Percentiles rank a stretch among this genome's conserved stretches.
phyloP scores from a whole-genome alignment of 805 yeast species.

The Millerozyma miso region DNA sequence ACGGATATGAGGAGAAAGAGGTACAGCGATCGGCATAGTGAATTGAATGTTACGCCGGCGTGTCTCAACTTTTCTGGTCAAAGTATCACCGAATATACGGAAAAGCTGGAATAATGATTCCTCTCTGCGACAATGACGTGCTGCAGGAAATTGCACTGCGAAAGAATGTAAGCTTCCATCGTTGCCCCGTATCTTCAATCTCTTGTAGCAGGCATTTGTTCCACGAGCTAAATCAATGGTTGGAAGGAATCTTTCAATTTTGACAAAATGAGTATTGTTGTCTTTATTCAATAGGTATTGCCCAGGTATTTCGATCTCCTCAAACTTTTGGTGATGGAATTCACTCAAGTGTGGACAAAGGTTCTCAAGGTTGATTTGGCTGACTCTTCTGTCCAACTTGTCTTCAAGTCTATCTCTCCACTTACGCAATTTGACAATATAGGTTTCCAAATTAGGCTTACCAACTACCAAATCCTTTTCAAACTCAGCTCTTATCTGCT shows the following conservation, averaged over 20 bases:
- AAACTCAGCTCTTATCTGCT: constrained; percentile 82
- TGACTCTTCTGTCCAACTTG: constrained; percentile 79
- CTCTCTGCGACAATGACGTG: constrained; percentile 94
- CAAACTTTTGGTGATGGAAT: constrained; percentile 97
- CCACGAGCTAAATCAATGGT: constrained; percentile 86
- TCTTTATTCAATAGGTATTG: constrained; percentile 89
- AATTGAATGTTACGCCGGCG: constrained; percentile 81
- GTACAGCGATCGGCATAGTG: constrained; percentile 87
- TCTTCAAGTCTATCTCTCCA: constrained; percentile 95
- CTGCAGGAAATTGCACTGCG: constrained; percentile 97
- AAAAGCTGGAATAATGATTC: constrained; percentile 90
- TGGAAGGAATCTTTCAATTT: constrained; percentile 90
- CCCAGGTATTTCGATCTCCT: constrained; percentile 96
- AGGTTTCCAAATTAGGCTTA: constrained; percentile 84
- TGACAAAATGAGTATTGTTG: constrained; percentile 82
- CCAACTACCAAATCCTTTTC: constrained; percentile 84
- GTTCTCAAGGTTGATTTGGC: constrained; percentile 77
- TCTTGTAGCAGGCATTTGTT: constrained; percentile 82
- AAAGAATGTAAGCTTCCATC: constrained; percentile 91
- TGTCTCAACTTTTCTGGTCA: constrained; percentile 79
- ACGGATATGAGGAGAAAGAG: constrained; percentile 91
- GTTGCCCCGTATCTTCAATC: constrained; percentile 85
- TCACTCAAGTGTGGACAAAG: constrained; percentile 93
- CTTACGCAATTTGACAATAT: constrained; percentile 73
- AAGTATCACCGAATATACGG: constrained; percentile 78